phyloP scores from a whole-genome alignment of 176 grass and related monocot genomes.

The Triticum turgidum region DNA sequence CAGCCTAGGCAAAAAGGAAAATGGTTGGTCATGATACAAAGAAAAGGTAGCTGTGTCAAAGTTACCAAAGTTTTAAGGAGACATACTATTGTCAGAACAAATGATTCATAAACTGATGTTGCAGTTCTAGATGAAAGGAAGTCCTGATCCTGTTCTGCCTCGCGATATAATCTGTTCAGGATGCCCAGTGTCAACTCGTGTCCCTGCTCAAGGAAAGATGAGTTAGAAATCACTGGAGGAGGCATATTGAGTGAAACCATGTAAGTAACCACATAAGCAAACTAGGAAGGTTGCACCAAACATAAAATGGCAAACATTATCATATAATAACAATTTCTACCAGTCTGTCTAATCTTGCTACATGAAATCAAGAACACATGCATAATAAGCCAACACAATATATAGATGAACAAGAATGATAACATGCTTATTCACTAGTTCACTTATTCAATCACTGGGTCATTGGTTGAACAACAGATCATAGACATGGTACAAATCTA shows the following conservation, averaged over 20 bases:
- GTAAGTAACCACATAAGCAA: neutral
- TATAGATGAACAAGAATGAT: neutral
- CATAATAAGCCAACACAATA: neutral
- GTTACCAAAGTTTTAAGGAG: neutral
- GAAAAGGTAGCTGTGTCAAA: constrained; percentile 27
- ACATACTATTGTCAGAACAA: constrained; percentile 80
- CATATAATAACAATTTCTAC: constrained; percentile 27
- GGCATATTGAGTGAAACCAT: constrained; percentile 24
- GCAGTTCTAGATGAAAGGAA: constrained; percentile 98
- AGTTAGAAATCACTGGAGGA: constrained; percentile 41
- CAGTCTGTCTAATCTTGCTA: neutral
- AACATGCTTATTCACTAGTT: neutral
- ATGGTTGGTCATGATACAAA: constrained; percentile 20
- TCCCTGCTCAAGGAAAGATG: constrained; percentile 65
- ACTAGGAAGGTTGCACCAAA: neutral
- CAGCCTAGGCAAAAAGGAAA: constrained; percentile 53
- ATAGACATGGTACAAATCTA: neutral
- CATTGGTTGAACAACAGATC: neutral
- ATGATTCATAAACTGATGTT: constrained; percentile 94
- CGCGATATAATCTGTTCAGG: constrained; percentile 89
- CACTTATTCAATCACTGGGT: constrained; percentile 1
- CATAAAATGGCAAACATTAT: neutral
- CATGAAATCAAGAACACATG: constrained; percentile 13
- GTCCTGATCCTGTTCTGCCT: constrained; percentile 93
- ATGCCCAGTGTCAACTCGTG: constrained; percentile 93